phyloP scores from a whole-genome alignment of 768 basidiomycete genomes.

The Kwoniella botswanensis region DNA sequence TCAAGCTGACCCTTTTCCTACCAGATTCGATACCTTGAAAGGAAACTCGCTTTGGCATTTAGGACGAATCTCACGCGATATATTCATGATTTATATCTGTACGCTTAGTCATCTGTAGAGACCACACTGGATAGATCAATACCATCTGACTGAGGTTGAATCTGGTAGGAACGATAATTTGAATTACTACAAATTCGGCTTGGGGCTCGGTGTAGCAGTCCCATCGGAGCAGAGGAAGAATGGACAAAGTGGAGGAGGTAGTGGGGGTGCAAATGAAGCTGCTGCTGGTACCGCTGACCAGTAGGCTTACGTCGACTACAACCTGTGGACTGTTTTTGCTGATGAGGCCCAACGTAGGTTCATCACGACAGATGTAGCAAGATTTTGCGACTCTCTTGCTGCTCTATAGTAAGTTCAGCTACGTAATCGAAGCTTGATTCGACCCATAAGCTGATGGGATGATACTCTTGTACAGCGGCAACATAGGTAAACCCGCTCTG shows the following conservation, averaged over 20 bases:
- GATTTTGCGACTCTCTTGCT: slow-evolving; percentile 83
- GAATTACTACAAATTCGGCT: slow-evolving; percentile 60
- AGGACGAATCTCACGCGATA: slow-evolving; percentile 88
- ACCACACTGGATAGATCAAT: no score
- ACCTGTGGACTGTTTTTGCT: not conserved
- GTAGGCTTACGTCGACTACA: slow-evolving; percentile 36
- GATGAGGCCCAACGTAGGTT: slow-evolving; percentile 60
- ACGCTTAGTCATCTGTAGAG: slow-evolving; percentile 66
- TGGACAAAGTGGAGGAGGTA: slow-evolving; percentile 12
- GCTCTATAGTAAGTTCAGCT: slow-evolving; percentile 79
- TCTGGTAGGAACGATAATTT: slow-evolving; percentile 57
- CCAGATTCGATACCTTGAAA: slow-evolving; percentile 88
- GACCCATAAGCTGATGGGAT: no score
- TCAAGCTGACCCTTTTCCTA: slow-evolving; percentile 4
- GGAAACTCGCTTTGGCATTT: slow-evolving; percentile 78
- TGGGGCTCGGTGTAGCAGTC: slow-evolving; percentile 51
- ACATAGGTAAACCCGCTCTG: slow-evolving; percentile 87
- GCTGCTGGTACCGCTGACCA: slow-evolving; percentile 76
- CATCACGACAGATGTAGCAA: slow-evolving; percentile 87
- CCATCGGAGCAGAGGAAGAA: slow-evolving; percentile 15
- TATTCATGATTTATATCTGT: slow-evolving; percentile 88
- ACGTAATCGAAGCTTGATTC: no score
- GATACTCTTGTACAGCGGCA: slow-evolving; percentile 67
- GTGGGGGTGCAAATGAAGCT: slow-evolving; percentile 33
- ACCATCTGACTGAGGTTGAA: slow-evolving; percentile 6